Conservation (phyloP, 164 flowering plant species). For the Vitis riparia region DNA sequence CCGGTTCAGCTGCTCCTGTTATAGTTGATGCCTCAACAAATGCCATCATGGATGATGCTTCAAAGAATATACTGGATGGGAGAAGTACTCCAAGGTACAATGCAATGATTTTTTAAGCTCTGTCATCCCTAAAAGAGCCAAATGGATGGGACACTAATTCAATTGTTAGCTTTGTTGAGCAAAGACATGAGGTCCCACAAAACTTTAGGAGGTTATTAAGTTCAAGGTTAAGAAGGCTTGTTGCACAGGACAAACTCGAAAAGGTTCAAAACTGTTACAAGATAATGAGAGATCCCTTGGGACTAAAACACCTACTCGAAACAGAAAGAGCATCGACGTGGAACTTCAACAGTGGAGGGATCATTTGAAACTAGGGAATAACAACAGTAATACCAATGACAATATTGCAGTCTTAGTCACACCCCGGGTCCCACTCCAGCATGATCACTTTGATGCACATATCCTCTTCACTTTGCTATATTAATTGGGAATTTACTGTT, state of each 20-base stretch:
- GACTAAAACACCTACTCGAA: slow-evolving; percentile 1
- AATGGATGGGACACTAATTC: slow-evolving; percentile 56
- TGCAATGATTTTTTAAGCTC: slow-evolving; percentile 64
- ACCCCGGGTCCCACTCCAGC: no score
- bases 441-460: no score
- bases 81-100: slow-evolving; percentile 47
- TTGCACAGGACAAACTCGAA: slow-evolving; percentile 73
- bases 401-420: no score
- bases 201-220: slow-evolving; percentile 68
- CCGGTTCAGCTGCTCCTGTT: slow-evolving; percentile 27
- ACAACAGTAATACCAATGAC: no score
- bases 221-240: slow-evolving; percentile 74
- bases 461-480: no score
- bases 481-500: no score
- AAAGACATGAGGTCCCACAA: slow-evolving; percentile 65
- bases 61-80: slow-evolving; percentile 34
- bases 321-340: slow-evolving; percentile 19
- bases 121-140: slow-evolving; percentile 56
- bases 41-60: slow-evolving; percentile 28
- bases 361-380: no score
- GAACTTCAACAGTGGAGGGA: no score
- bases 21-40: slow-evolving; percentile 28
- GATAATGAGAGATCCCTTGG: slow-evolving; percentile 19
- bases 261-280: slow-evolving; percentile 73
- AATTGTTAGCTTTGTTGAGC: slow-evolving; percentile 33